Percentiles rank a stretch among this genome's conserved stretches.
Conservation (phyloP, 2,329 filamentous ascomycete species). For the Neoscytalidium dimidiatum region DNA sequence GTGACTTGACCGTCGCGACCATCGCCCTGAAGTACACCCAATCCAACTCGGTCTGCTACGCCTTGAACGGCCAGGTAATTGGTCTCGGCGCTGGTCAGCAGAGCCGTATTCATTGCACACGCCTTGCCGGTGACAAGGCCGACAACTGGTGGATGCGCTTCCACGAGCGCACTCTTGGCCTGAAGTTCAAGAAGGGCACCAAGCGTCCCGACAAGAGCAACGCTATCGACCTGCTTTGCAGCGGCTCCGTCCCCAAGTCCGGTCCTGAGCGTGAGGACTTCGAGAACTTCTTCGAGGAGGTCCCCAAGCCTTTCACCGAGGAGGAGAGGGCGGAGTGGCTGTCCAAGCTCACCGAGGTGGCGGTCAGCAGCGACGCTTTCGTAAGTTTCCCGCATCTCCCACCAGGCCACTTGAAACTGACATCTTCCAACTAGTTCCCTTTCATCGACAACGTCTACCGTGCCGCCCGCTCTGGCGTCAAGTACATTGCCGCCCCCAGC, state of each 20-base stretch:
- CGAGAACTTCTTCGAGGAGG: conserved; percentile 86
- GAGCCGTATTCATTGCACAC: conserved; percentile 97
- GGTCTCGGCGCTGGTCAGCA: conserved; percentile 96
- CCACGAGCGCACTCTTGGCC: conserved; percentile 80
- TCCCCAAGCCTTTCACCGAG: conserved; percentile 77
- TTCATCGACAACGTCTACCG: conserved; percentile 98
- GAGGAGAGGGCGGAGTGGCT: conserved; percentile 89
- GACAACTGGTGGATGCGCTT: conserved; percentile 99
- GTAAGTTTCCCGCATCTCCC: conserved; percentile 58
- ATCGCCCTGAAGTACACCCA: conserved; percentile 99
- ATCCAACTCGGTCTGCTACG: conserved; percentile 98
- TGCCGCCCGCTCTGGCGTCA: conserved; percentile 82
- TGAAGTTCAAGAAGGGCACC: conserved; percentile 97
- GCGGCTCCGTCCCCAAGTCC: conserved; percentile 80
- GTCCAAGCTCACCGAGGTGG: conserved; percentile 76
- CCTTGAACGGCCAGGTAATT: conserved; percentile 87
- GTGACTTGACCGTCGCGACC: conserved; percentile 91
- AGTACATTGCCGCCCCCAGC: conserved; percentile 91
- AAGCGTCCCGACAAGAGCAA: conserved; percentile 98
- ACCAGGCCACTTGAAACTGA: neutral
- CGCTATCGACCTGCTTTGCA: conserved; percentile 92
- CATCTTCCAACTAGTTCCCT: conserved; percentile 67
- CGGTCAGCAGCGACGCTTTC: conserved; percentile 92
- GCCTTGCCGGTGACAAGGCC: conserved; percentile 94
- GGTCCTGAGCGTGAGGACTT: conserved; percentile 85